phyloP scores from a whole-genome alignment of 2,329 filamentous ascomycete species.

The Cladophialophora yegresii region DNA sequence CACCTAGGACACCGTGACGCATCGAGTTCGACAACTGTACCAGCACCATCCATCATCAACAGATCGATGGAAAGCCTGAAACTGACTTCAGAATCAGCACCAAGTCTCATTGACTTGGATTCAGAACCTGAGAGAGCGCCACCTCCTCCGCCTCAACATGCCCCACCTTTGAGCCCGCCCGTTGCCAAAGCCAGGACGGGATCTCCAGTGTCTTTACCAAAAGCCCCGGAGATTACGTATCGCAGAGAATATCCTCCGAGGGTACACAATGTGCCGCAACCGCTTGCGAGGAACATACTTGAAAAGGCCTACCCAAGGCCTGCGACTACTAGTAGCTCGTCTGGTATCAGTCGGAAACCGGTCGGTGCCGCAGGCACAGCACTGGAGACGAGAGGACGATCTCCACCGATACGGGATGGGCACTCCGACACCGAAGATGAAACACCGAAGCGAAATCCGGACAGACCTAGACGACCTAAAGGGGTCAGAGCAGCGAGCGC shows the following conservation, averaged over 20 bases:
- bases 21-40: conserved; percentile 10
- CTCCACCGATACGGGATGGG: conserved; percentile 21
- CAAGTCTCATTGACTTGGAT: conserved; percentile 30
- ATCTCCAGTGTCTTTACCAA: conserved; percentile 28
- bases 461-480: conserved; percentile 23
- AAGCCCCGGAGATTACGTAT: conserved; percentile 45
- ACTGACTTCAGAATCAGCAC: conserved; percentile 22
- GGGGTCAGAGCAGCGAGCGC: conserved; percentile 40
- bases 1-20: conserved; percentile 22
- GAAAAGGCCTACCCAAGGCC: conserved; percentile 30
- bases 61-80: conserved; percentile 31
- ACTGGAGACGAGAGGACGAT: conserved; percentile 25
- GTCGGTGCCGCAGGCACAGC: conserved; percentile 37
- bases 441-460: conserved; percentile 26
- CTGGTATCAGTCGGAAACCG: conserved; percentile 39
- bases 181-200: conserved; percentile 23
- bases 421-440: conserved; percentile 45
- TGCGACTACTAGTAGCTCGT: conserved; percentile 20
- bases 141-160: conserved; percentile 26
- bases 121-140: conserved; percentile 30
- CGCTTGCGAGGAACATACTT: conserved; percentile 31
- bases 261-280: conserved; percentile 36
- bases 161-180: conserved; percentile 2
- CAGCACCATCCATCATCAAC: conserved; percentile 19
- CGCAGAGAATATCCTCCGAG: conserved; percentile 54